phyloP scores from a whole-genome alignment of 2,329 filamentous ascomycete genomes.

The Xylariaceae sp. region DNA sequence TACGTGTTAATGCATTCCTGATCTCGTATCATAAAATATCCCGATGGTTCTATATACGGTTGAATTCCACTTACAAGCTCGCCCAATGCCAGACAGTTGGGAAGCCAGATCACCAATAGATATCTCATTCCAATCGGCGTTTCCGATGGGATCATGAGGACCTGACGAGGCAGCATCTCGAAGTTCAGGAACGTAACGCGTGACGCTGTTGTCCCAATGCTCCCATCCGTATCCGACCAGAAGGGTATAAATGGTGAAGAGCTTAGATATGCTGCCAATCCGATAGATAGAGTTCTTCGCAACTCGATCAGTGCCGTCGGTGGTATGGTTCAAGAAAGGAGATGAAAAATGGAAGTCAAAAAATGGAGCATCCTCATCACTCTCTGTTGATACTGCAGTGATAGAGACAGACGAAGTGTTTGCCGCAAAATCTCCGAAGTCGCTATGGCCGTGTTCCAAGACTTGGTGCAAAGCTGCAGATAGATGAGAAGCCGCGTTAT shows the following conservation, averaged over 20 bases:
- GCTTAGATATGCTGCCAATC: constrained; percentile 23
- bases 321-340: constrained; percentile 9
- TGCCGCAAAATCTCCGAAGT: constrained; percentile 15
- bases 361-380: constrained; percentile 8
- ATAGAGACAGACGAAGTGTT: constrained; percentile 18
- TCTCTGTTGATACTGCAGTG: constrained; percentile 9
- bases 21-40: neutral
- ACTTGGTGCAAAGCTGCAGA: neutral
- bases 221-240: constrained; percentile 15
- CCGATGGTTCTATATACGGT: too few relatives aligned
- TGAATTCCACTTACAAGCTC: constrained; percentile 10
- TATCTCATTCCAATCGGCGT: constrained; percentile 9
- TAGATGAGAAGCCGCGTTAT: neutral
- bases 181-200: constrained; percentile 14
- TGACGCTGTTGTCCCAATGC: constrained; percentile 12
- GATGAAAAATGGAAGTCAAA: constrained; percentile 23
- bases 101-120: constrained; percentile 11
- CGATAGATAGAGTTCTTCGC: constrained; percentile 18
- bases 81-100: constrained; percentile 15
- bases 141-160: neutral
- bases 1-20: constrained; percentile 2
- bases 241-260: constrained; percentile 15
- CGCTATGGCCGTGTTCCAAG: constrained; percentile 8
- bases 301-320: neutral
- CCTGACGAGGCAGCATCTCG: neutral